These are phyloP conservation scores for Fusarium begoniae DNA, from an alignment of 2,329 filamentous ascomycete species.

Conservation along the genomic window DNA sequence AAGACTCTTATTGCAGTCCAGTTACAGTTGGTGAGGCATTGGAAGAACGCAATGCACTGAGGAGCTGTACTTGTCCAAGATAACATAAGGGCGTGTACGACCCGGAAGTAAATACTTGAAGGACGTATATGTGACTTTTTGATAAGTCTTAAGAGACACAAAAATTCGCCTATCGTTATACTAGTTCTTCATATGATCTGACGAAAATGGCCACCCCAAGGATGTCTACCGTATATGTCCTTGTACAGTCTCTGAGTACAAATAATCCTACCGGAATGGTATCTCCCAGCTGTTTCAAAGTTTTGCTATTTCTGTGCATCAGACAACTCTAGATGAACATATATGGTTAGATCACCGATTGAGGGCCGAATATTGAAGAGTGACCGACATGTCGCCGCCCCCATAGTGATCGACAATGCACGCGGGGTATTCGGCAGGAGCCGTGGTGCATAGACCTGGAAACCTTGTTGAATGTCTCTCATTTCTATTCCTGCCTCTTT, in stretches of 20 bases:
- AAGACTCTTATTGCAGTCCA: rapidly evolving
- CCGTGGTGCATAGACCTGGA: background rate
- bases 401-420: background rate
- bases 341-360: constrained; percentile 7
- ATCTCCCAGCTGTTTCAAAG: rapidly evolving
- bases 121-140: rapidly evolving
- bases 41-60: background rate
- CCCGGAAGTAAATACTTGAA: rapidly evolving
- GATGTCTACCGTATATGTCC: background rate
- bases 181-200: no score
- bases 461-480: no score
- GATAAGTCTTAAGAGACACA: rapidly evolving
- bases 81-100: rapidly evolving
- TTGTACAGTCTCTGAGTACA: rapidly evolving
- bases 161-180: rapidly evolving
- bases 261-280: rapidly evolving
- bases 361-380: constrained; percentile 14
- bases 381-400: constrained; percentile 17
- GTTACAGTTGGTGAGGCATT: background rate
- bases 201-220: background rate
- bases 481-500: no score
- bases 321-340: background rate
- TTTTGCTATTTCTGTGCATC: background rate
- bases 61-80: background rate
- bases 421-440: background rate